Base-by-base conservation (phyloP, 352 stramenopile species). In the Globisporangium yorkense region DNA sequence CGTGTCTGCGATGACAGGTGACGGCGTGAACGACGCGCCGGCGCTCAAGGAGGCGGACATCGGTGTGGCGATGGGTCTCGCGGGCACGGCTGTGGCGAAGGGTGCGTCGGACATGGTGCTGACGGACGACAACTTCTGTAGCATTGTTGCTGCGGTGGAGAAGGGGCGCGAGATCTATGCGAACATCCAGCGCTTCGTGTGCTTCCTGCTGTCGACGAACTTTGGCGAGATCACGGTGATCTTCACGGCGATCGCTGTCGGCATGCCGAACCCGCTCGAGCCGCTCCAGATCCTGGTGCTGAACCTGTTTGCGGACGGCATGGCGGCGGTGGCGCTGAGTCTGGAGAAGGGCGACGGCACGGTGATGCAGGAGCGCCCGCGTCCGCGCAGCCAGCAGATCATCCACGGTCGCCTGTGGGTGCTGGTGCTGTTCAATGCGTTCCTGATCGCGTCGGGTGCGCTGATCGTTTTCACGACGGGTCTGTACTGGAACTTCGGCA, bases 301-400 rank as follows among this genome's bases (percentile, higher is more conserved):
- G n/a, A 99, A 99, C 68, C 73, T 99, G n/a, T 98, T 99, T 62
- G 98, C 98, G 63, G 97, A 99, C 45, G 83, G 83, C 15, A 89
- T 89, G 77, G 80, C 83, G 27, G 83, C 80, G 1, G 78, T 87
- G 0, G 75, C 81, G 12, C 43, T 91, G 41, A 91, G 81, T 57
- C 75, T 91, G 37, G 81, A 91, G 61, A 78, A 86, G 49, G 81
- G 81, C 7, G 72, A 89, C 12, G 75, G 75, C 8, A 35, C 63
- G 0, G 88, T 89, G 55, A 91, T 91, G 81, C 52, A 73, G 31
- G 70, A 87, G 29, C 74, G 72, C 12, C 81, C 81, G 5, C 81
- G 81, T 6, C 57, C 76, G 20, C 88, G 87, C 56, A 67, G 70
- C 12, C 60, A 77, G 58, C 68, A 59, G 21, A 53, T 91, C 8